phyloP scores from a whole-genome alignment of 345 rosid species.

The Schrenkiella parvula region DNA sequence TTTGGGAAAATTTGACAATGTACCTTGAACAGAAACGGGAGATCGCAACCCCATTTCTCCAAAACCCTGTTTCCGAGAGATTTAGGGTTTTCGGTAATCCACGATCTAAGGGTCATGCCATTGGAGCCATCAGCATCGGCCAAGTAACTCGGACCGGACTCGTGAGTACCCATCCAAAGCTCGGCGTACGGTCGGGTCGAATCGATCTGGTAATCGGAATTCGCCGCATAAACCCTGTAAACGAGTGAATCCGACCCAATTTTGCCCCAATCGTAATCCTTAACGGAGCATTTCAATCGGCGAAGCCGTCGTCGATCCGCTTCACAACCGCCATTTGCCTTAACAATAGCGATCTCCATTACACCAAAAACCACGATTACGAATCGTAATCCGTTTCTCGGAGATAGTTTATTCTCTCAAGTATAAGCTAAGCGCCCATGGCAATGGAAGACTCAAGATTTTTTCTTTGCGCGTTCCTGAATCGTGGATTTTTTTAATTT shows the following conservation, averaged over 20 bases:
- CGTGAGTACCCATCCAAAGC: constrained; percentile 78
- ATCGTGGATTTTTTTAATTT: constrained; percentile 15
- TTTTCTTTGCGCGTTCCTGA: constrained; percentile 11
- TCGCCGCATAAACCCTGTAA: constrained; percentile 57
- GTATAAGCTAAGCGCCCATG: constrained; percentile 26
- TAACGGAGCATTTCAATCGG: constrained; percentile 67
- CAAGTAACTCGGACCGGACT: constrained; percentile 80
- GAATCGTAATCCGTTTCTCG: neutral
- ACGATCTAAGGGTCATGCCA: constrained; percentile 59
- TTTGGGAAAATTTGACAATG: neutral
- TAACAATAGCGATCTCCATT: constrained; percentile 32
- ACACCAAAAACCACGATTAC: neutral
- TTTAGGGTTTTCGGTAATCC: constrained; percentile 64
- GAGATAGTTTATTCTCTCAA: neutral
- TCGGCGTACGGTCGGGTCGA: constrained; percentile 60
- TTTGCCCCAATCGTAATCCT: constrained; percentile 87
- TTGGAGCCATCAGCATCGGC: constrained; percentile 31
- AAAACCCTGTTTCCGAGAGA: constrained; percentile 75
- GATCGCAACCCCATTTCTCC: constrained; percentile 91
- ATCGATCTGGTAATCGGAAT: constrained; percentile 46
- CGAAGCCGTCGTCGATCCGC: constrained; percentile 29
- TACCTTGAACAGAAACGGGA: constrained; percentile 97
- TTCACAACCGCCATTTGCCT: constrained; percentile 31
- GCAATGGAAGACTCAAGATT: constrained; percentile 6
- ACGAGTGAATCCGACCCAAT: constrained; percentile 62